These are phyloP conservation scores for Cladosporium velox DNA, from an alignment of 2,329 filamentous ascomycete species.

Conservation along the genomic window DNA sequence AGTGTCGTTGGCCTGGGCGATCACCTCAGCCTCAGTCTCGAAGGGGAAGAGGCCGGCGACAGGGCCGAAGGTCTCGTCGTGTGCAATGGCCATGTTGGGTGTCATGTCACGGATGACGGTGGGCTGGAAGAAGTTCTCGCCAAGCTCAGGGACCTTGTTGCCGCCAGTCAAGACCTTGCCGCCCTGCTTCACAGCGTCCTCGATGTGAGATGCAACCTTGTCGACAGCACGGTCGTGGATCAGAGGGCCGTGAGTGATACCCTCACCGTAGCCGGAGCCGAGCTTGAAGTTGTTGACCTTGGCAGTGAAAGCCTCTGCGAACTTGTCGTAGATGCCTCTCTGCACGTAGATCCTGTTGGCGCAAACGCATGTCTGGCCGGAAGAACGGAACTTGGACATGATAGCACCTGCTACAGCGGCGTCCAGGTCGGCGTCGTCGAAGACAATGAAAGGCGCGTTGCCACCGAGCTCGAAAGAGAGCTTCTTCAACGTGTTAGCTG, in stretches of 20 bases:
- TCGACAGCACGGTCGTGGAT: slow-evolving; percentile 80
- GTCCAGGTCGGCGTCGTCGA: slow-evolving; percentile 88
- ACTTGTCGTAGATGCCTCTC: slow-evolving; percentile 73
- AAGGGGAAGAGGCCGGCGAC: slow-evolving; percentile 90
- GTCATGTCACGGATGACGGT: slow-evolving; percentile 89
- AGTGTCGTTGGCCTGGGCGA: slow-evolving; percentile 75
- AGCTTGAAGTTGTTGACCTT: slow-evolving; percentile 75
- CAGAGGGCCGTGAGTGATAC: slow-evolving; percentile 75
- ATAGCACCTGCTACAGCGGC: slow-evolving; percentile 80
- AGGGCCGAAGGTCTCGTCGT: slow-evolving; percentile 94
- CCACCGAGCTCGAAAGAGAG: slow-evolving; percentile 89
- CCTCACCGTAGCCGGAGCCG: slow-evolving; percentile 70
- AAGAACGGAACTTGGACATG: slow-evolving; percentile 87
- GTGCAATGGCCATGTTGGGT: slow-evolving; percentile 77
- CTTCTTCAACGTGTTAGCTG: slow-evolving; percentile 79
- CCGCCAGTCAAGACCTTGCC: slow-evolving; percentile 75
- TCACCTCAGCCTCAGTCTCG: slow-evolving; percentile 83
- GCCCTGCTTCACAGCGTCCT: slow-evolving; percentile 76
- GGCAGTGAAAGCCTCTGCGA: slow-evolving; percentile 67
- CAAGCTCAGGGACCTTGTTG: slow-evolving; percentile 70
- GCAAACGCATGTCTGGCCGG: slow-evolving; percentile 89
- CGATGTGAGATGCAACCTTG: slow-evolving; percentile 79
- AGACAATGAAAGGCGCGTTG: slow-evolving; percentile 95
- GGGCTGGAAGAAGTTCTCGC: slow-evolving; percentile 83
- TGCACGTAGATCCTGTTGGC: slow-evolving; percentile 80